Percentiles rank a stretch among this genome's conserved stretches.
These are phyloP conservation scores for Rosellinia necatrix DNA, from an alignment of 2,329 filamentous ascomycete species.

Conservation along the genomic window DNA sequence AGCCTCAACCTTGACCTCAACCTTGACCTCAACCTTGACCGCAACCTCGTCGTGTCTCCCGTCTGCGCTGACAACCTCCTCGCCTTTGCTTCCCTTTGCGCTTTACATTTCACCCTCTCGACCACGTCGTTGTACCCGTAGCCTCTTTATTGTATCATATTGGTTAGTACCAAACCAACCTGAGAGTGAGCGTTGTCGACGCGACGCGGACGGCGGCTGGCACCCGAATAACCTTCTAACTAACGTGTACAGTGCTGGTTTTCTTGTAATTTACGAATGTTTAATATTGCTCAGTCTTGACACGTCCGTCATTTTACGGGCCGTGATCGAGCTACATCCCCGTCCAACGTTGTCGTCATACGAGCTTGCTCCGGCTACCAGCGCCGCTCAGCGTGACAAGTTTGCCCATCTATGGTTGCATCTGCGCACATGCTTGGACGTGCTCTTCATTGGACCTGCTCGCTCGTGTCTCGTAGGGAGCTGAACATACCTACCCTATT, in stretches of 20 bases:
- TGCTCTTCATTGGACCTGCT: constrained; percentile 28
- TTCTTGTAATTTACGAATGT: constrained; percentile 41
- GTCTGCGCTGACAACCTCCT: constrained; percentile 22
- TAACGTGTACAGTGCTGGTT: constrained; percentile 35
- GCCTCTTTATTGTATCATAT: constrained; percentile 47
- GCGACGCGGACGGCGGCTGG: constrained; percentile 22
- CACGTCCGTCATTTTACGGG: constrained; percentile 21
- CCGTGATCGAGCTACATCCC: constrained; percentile 26
- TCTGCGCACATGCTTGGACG: constrained; percentile 26
- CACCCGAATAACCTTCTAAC: constrained; percentile 24
- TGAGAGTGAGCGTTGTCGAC: constrained; percentile 18
- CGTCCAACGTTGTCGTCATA: constrained; percentile 26
- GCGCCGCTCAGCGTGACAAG: constrained; percentile 3
- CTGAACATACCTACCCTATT: constrained; percentile 6
- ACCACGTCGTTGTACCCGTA: constrained; percentile 37
- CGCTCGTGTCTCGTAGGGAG: constrained; percentile 21
- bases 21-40: no score
- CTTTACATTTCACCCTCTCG: constrained; percentile 33
- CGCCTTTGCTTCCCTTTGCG: constrained; percentile 22
- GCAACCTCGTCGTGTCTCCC: constrained; percentile 27
- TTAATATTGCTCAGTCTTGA: constrained; percentile 37
- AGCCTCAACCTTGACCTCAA: constrained; percentile 24
- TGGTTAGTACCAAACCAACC: constrained; percentile 48
- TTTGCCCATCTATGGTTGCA: constrained; percentile 1
- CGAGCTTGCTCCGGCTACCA: constrained; percentile 2